Evolutionary conservation across 1,284 basidiomycete species (phyloP), one percentile per base, ranked within the genome.

Genomic region (Tranzscheliella williamsii): DNA sequence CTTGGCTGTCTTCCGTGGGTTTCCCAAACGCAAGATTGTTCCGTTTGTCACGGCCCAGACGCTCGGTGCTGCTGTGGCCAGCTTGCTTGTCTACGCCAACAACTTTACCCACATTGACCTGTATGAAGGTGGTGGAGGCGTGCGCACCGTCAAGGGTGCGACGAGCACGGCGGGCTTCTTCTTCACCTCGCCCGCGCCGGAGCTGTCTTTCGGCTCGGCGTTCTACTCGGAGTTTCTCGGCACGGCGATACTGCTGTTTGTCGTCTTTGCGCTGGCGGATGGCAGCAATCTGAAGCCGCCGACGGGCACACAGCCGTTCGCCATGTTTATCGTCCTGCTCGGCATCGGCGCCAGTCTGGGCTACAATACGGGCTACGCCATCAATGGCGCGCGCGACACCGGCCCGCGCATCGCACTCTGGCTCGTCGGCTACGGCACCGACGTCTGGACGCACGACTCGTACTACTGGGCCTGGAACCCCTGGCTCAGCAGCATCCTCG

Each of bases 381-480:
- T 87, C 37, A 87, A 86, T 66, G 84, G 85, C 11, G 85, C 85
- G 3, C 82, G 86, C 56, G 86, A 86, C 69, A 77, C 85, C 5
- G 85, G 85, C 8, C 85, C 85, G 0, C 79, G 85, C 4, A 73
- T 86, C 38, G 78, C 85, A 66, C 83, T 84, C 2, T 82, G 83
- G 32, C 82, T 86, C 80, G 81, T 82, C 4, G 83, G 85, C 21
- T 87, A 86, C 64, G 85, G 85, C 13, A 72, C 27, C 24, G 79
- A 79, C 50, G 81, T 75, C 2, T 77, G 69, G 57, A 71, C 79
- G 22, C 83, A 79, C 61, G 79, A 82, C 49, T 82, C 80, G 65
- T 85, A 86, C 54, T 90, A 88, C 70, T 90, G 87, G 87, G 52
- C 88, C 13, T 89, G 88, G 88, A 85, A 85, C 62, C 84, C 86